phyloP scores from a whole-genome alignment of 1,139 yeast species.

The Arxiozyma slooffiae region DNA sequence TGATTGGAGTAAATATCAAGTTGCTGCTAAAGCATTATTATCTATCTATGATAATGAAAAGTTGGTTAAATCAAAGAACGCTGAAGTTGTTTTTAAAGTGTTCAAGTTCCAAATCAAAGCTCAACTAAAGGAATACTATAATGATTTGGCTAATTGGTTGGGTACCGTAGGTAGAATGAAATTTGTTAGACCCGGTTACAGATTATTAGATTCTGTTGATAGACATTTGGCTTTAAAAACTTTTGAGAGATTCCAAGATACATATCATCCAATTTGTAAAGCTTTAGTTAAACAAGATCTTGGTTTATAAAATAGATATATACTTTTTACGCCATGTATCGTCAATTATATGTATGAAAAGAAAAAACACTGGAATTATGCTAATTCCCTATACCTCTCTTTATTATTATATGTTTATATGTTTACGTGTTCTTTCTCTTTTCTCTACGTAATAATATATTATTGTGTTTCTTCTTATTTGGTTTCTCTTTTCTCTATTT shows the following conservation, averaged over 20 bases:
- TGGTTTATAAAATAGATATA: slow-evolving; percentile 14
- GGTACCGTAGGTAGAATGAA: slow-evolving; percentile 94
- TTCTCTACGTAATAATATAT: too few species aligned
- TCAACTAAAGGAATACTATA: slow-evolving; percentile 38
- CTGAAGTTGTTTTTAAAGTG: slow-evolving; percentile 77
- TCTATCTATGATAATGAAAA: slow-evolving; percentile 24
- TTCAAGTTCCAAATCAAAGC: slow-evolving; percentile 52
- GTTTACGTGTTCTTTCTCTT: background rate
- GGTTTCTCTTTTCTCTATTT: too few species aligned
- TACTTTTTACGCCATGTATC: too few species aligned
- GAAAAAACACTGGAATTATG: too few species aligned
- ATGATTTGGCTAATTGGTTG: slow-evolving; percentile 63
- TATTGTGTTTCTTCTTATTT: background rate
- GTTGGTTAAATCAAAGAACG: slow-evolving; percentile 44
- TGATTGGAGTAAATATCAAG: slow-evolving; percentile 25
- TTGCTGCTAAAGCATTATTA: slow-evolving; percentile 27
- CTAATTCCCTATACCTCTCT: background rate
- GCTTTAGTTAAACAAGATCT: slow-evolving; percentile 71
- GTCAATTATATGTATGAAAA: too few species aligned
- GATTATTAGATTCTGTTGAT: slow-evolving; percentile 54
- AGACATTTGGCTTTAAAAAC: slow-evolving; percentile 55
- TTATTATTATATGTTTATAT: too few species aligned
- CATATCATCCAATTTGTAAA: slow-evolving; percentile 81
- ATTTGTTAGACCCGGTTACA: slow-evolving; percentile 80
- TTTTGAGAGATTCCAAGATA: slow-evolving; percentile 46